Evolutionary conservation across 169 alveolate genomes (phyloP), one percentile per base, ranked within the genome.

Genomic region (Miamiensis avidus): DNA sequence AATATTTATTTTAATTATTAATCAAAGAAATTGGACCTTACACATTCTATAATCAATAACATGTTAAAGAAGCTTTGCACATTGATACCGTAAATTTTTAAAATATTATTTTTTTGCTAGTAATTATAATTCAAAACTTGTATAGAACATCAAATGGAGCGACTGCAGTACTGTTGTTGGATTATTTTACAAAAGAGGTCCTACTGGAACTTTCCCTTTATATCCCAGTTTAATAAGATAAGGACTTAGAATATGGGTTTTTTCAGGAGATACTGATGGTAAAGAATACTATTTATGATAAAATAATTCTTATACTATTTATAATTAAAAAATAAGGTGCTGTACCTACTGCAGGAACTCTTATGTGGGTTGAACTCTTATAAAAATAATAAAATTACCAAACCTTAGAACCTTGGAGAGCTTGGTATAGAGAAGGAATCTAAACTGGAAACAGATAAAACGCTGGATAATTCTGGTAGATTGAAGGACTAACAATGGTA

Each of bases 211-310:
- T 11, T 20, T 49, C 20, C 69, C 4, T 49, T 49, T 49, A 49
- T 49, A 49, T 20, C 69, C 69, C 20, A 82, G 75, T 29, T 75
- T 90, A 82, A 84, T 87, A 82, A 88, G 29, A 88, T 83, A 1
- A 72, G 89, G 74, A 79, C 83, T 84, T 25, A 89, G 89, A 89
- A 88, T 90, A 30, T 75, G 90, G 81, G 89, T 90, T 33, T 94
- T 88, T 75, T 90, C 89, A 49, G 96, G 97, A 34, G 94, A 93
- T 75, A 84, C 92, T 75, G 96, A 94, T 89, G 95, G 93, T n/a
- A n/a, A n/a, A n/a, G n/a, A n/a, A n/a, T n/a, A n/a, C n/a, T n/a
- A n/a, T n/a, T n/a, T n/a, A n/a, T n/a, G n/a, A n/a, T n/a, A n/a
- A n/a, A n/a, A n/a, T n/a, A n/a, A n/a, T n/a, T n/a, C n/a, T n/a